These are phyloP conservation scores for Pichia californica DNA, from an alignment of 805 yeast genomes.

Conservation along the genomic window DNA sequence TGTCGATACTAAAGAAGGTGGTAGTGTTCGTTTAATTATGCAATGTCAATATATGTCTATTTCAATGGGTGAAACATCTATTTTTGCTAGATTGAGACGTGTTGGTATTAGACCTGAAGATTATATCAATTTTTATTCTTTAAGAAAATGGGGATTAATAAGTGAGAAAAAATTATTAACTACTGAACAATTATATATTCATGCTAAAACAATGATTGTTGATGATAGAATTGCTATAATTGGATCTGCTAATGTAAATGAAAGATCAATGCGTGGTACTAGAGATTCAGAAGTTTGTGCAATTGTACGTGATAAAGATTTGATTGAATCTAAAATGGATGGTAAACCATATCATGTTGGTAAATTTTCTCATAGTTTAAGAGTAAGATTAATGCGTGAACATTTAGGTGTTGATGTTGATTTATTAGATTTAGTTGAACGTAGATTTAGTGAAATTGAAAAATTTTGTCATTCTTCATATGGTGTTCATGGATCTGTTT, in stretches of 20 bases:
- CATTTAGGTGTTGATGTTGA: constrained; percentile 94
- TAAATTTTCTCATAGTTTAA: constrained; percentile 79
- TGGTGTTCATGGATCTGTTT: constrained; percentile 42
- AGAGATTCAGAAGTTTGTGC: constrained; percentile 95
- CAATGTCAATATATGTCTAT: constrained; percentile 93
- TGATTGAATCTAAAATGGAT: constrained; percentile 65
- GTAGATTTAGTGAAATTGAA: constrained; percentile 51
- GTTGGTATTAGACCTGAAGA: constrained; percentile 85
- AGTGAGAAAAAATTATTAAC: constrained; percentile 69
- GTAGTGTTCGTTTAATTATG: constrained; percentile 93
- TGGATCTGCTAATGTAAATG: constrained; percentile 96
- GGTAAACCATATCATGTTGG: constrained; percentile 79
- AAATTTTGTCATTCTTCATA: constrained; percentile 35
- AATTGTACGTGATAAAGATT: constrained; percentile 74
- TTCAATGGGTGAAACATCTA: constrained; percentile 81
- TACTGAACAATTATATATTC: constrained; percentile 90
- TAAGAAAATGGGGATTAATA: constrained; percentile 92
- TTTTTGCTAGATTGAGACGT: constrained; percentile 72
- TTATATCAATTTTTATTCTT: constrained; percentile 84
- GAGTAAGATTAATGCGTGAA: constrained; percentile 93
- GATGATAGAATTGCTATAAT: constrained; percentile 92
- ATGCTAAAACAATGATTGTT: constrained; percentile 84
- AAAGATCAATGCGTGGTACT: constrained; percentile 89
- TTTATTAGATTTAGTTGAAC: constrained; percentile 70
- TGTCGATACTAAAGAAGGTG: constrained; percentile 89